Conservation (phyloP, 495 filamentous ascomycete genomes). For the Hyaloscypha hepaticicola region DNA sequence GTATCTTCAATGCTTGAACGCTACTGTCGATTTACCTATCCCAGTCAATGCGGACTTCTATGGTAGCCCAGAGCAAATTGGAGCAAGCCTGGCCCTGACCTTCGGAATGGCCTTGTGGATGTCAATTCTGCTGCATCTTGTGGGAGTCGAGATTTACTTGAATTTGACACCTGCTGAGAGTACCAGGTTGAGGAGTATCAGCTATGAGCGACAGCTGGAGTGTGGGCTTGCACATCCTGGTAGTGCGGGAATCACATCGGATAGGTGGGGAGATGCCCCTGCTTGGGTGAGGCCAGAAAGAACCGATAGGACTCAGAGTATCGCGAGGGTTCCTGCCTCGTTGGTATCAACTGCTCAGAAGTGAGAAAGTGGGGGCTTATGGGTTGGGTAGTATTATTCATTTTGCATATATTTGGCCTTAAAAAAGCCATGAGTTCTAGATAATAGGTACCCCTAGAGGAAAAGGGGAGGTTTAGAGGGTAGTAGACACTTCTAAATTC, state of each 20-base stretch:
- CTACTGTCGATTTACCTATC: constrained; percentile 28
- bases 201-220: constrained; percentile 52
- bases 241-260: constrained; percentile 44
- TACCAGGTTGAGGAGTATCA: constrained; percentile 46
- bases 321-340: neutral
- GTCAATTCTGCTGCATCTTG: constrained; percentile 41
- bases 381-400: neutral
- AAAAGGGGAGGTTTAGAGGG: neutral
- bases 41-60: constrained; percentile 36
- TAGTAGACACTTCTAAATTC: neutral
- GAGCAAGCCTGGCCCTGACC: constrained; percentile 36
- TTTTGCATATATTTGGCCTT: neutral
- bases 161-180: constrained; percentile 48
- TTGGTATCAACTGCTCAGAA: neutral
- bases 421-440: neutral
- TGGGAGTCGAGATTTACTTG: constrained; percentile 52
- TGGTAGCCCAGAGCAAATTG: constrained; percentile 35
- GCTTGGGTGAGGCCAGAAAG: constrained; percentile 20
- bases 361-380: neutral
- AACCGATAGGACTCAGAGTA: neutral
- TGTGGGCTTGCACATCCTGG: constrained; percentile 48
- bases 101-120: constrained; percentile 50
- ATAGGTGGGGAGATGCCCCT: constrained; percentile 45
- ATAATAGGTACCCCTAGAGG: neutral
- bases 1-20: constrained; percentile 43